Evolutionary conservation across 2,329 filamentous ascomycete genomes (phyloP).

Genomic region (Coleophoma crateriformis): DNA sequence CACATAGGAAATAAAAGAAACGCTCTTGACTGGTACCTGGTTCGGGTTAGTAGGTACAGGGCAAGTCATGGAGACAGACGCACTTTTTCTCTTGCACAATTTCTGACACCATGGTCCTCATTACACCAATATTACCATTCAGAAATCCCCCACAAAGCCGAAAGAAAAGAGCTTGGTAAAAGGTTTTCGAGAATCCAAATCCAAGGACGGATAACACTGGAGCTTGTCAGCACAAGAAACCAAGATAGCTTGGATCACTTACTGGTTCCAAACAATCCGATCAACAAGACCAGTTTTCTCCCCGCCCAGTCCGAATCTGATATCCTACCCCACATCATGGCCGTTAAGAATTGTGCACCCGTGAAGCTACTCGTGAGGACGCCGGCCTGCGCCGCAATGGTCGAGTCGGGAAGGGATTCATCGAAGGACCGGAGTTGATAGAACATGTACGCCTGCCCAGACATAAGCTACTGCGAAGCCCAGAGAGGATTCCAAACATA

Average conservation of each 20-base stretch:
- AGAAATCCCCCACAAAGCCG: constrained; percentile 71
- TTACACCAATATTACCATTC: constrained; percentile 67
- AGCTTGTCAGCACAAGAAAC: not conserved
- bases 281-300: constrained; percentile 71
- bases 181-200: constrained; percentile 63
- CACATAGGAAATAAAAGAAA: constrained; percentile 48
- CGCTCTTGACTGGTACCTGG: constrained; percentile 58
- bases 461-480: constrained; percentile 50
- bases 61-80: not conserved
- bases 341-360: constrained; percentile 75
- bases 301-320: constrained; percentile 60
- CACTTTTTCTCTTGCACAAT: constrained; percentile 64
- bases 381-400: constrained; percentile 72
- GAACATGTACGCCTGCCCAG: constrained; percentile 62
- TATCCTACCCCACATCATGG: constrained; percentile 74
- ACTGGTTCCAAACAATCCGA: constrained; percentile 66
- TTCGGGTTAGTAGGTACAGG: not conserved
- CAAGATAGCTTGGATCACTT: not conserved
- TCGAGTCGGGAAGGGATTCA: constrained; percentile 46
- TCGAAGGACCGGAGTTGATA: constrained; percentile 81
- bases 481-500: constrained; percentile 44
- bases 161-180: constrained; percentile 71
- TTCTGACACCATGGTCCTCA: constrained; percentile 69
- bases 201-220: constrained; percentile 48
- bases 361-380: constrained; percentile 76